A percentile compares a stretch with the other conserved stretches of the same genome.
These are phyloP conservation scores for Lepidium campestre DNA, from an alignment of 441 rosid genomes.

Conservation along the genomic window DNA sequence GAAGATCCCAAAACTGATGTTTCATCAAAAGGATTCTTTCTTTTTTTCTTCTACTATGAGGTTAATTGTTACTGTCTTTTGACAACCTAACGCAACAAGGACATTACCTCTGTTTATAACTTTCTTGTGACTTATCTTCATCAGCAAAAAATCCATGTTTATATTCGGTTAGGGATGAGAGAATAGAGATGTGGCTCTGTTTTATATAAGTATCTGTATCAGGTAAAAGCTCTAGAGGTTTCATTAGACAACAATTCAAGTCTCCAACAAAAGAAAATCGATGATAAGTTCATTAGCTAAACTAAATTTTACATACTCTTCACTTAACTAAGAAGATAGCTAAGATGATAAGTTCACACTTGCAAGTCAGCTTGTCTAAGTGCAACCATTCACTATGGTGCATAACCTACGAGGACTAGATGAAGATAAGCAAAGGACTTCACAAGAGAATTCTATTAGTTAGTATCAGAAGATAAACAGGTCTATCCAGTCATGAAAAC, in stretches of 20 bases:
- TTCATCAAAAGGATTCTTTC: conserved; percentile 4
- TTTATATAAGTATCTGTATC: not conserved
- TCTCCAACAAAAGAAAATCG: conserved; percentile 2
- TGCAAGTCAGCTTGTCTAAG: not conserved
- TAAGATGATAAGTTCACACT: no score
- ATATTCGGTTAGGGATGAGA: not conserved
- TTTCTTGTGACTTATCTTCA: conserved; percentile 7
- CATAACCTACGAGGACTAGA: conserved; percentile 3
- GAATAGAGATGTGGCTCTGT: not conserved
- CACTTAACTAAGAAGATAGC: conserved; percentile 6
- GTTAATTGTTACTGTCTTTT: conserved; percentile 5
- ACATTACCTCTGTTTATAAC: not conserved
- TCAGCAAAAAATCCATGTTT: not conserved
- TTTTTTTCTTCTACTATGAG: not conserved
- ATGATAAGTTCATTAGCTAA: conserved; percentile 17
- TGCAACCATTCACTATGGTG: not conserved
- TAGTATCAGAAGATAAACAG: not conserved
- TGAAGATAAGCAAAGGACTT: not conserved
- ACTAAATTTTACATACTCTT: conserved; percentile 21
- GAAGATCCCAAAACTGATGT: conserved; percentile 28
- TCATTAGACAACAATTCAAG: conserved; percentile 7
- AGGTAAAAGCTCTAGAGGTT: conserved; percentile 1
- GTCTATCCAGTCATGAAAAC: not conserved
- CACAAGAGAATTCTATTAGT: not conserved
- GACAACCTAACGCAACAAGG: conserved; percentile 18